Evolutionary conservation across 129 eudicot genomes (phyloP), one percentile per base, ranked within the genome.

Genomic region (Escallonia herrerae): DNA sequence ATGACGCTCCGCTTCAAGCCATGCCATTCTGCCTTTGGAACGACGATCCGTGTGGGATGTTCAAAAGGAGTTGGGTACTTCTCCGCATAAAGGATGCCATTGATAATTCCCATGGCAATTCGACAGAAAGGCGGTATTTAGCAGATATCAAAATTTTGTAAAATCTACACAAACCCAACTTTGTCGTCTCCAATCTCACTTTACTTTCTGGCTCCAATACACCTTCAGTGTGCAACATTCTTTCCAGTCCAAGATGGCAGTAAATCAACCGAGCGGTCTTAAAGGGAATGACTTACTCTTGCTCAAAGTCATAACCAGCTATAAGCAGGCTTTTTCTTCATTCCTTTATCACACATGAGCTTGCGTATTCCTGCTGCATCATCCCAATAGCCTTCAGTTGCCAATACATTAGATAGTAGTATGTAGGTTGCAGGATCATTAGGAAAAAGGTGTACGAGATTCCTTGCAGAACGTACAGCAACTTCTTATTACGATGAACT

Each of bases 361-460:
- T 80, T 63, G 53, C 84, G 83, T 12, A 70, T 58, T 52, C 65
- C 66, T 22, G 82, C 87, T 58, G 87, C 82, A 66, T 80, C 89
- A 72, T 80, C 81, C 85, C 89, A 79, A 58, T 59, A 62, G 55
- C 89, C 91, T 63, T 69, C 84, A 4, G 33, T 57, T 39, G 87
- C 84, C 76, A 80, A 69, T 45, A 77, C 64, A 75, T 73, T 77
- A 42, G 89, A 74, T 53, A 88, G 60, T 50, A 77, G 80, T 39
- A 88, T 85, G 68, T 84, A 88, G n/a, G 67, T 74, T 40, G 83
- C 74, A 46, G 82, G 81, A 73, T 88, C 93, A 51, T 69, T 64
- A 40, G 96, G 93, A 72, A 75, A 82, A 45, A 62, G 74, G 60
- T 71, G 76, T 41, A 80, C 55, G 15, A 80, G 67, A 52, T 76